Evolutionary conservation across 2,329 filamentous ascomycete genomes (phyloP).

Genomic region (Venturia pyrina): DNA sequence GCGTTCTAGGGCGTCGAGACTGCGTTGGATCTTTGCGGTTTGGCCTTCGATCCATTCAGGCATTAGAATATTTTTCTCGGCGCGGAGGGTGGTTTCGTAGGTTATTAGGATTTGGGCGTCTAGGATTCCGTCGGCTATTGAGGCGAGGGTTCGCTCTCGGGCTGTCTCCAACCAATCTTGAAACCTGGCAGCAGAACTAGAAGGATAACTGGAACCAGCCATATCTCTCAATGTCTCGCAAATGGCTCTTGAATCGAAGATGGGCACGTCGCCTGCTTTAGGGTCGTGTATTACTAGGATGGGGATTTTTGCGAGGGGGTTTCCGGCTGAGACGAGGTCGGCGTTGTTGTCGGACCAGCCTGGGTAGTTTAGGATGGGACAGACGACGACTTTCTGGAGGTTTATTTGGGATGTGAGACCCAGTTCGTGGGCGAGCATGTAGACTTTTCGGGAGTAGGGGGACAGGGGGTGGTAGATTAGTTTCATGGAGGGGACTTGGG

Average conservation of each 20-base stretch:
- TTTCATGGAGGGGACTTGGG: constrained; percentile 15
- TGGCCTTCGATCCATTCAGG: constrained; percentile 23
- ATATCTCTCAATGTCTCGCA: constrained; percentile 19
- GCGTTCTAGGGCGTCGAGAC: constrained; percentile 19
- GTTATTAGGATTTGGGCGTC: constrained; percentile 22
- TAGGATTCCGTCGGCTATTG: constrained; percentile 22
- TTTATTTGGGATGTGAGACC: constrained; percentile 19
- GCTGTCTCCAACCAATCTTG: constrained; percentile 17
- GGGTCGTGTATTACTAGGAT: constrained; percentile 20
- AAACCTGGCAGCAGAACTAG: no score
- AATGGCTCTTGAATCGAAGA: constrained; percentile 23
- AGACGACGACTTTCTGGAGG: constrained; percentile 23
- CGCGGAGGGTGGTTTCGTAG: constrained; percentile 20
- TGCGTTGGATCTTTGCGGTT: constrained; percentile 20
- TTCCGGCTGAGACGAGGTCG: constrained; percentile 19
- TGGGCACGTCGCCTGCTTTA: constrained; percentile 14
- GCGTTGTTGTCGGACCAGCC: constrained; percentile 24
- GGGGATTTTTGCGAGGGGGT: constrained; percentile 24
- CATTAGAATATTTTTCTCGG: constrained; percentile 18
- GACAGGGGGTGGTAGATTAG: constrained; percentile 24
- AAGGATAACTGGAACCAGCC: not conserved
- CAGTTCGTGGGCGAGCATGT: constrained; percentile 22
- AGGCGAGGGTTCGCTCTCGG: constrained; percentile 19
- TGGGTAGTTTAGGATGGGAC: constrained; percentile 18
- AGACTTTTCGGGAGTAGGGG: constrained; percentile 22